Evolutionary conservation across 2,329 filamentous ascomycete species (phyloP).

Genomic region (Aspergillus intermedius): DNA sequence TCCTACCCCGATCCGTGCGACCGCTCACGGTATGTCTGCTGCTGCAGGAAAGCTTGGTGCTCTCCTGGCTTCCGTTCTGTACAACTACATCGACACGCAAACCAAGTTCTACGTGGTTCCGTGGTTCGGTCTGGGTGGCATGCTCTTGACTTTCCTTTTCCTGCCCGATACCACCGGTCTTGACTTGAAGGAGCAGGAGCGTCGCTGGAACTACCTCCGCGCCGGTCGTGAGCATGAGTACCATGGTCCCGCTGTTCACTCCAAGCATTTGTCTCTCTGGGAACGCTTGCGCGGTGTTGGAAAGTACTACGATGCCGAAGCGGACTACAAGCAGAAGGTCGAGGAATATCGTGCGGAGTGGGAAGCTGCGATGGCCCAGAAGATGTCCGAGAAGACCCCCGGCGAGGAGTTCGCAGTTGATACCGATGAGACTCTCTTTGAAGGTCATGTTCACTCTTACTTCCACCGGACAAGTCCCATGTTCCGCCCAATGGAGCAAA

Average conservation of each 20-base stretch:
- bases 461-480: constrained; percentile 48
- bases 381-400: constrained; percentile 44
- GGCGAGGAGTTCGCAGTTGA: constrained; percentile 26
- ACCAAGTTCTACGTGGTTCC: constrained; percentile 88
- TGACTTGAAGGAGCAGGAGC: constrained; percentile 94
- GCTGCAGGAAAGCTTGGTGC: constrained; percentile 85
- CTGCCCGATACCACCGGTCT: constrained; percentile 96
- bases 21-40: constrained; percentile 91
- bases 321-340: constrained; percentile 78
- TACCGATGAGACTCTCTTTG: constrained; percentile 42
- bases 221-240: constrained; percentile 72
- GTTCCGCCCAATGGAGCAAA: constrained; percentile 35
- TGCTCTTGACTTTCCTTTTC: constrained; percentile 75
- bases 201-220: constrained; percentile 83
- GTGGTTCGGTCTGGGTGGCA: constrained; percentile 87
- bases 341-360: constrained; percentile 66
- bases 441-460: constrained; percentile 46
- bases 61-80: constrained; percentile 76
- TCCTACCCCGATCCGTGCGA: constrained; percentile 86
- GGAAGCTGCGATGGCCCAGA: constrained; percentile 45
- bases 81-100: constrained; percentile 86
- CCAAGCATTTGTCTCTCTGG: constrained; percentile 79
- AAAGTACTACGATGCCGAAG: constrained; percentile 75
- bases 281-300: constrained; percentile 72
- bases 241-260: constrained; percentile 88